phyloP scores from a whole-genome alignment of 352 stramenopile species.

The Pythium aquatile region DNA sequence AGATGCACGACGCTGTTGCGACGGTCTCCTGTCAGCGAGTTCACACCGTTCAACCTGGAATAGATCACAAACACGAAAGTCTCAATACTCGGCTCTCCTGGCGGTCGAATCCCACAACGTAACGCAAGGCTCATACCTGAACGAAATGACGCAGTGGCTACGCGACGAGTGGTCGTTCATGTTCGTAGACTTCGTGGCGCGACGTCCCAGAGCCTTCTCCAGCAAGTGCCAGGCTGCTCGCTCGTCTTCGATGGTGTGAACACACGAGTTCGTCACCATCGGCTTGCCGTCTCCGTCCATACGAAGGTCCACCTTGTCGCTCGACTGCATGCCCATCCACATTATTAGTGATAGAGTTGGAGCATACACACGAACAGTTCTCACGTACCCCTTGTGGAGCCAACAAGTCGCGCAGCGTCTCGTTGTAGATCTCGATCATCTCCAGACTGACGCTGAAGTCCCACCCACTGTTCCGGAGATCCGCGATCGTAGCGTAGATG shows the following conservation, averaged over 20 bases:
- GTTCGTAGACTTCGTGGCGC: conserved; percentile 80
- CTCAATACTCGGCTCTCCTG: background rate
- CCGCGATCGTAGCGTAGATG: conserved; percentile 69
- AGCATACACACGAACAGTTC: background rate
- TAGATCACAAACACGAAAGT: background rate
- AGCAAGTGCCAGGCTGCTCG: conserved; percentile 67
- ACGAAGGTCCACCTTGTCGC: conserved; percentile 70
- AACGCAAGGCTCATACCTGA: conserved; percentile 29
- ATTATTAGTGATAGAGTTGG: background rate
- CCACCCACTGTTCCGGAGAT: conserved; percentile 68
- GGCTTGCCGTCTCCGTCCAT: conserved; percentile 68
- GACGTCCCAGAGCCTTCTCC: conserved; percentile 50
- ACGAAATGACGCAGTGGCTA: conserved; percentile 85
- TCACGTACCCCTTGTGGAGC: conserved; percentile 46
- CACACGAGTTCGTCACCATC: conserved; percentile 59
- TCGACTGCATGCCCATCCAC: conserved; percentile 29
- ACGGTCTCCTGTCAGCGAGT: conserved; percentile 52
- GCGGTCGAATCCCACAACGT: background rate
- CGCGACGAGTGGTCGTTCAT: conserved; percentile 85
- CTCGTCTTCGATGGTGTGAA: conserved; percentile 53
- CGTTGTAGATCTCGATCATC: conserved; percentile 98
- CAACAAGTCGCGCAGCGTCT: conserved; percentile 94
- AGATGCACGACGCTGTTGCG: conserved; percentile 74
- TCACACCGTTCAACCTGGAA: conserved; percentile 55
- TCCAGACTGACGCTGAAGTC: conserved; percentile 69